Conservation (phyloP, 805 yeast genomes). For the Candida maltosa region DNA sequence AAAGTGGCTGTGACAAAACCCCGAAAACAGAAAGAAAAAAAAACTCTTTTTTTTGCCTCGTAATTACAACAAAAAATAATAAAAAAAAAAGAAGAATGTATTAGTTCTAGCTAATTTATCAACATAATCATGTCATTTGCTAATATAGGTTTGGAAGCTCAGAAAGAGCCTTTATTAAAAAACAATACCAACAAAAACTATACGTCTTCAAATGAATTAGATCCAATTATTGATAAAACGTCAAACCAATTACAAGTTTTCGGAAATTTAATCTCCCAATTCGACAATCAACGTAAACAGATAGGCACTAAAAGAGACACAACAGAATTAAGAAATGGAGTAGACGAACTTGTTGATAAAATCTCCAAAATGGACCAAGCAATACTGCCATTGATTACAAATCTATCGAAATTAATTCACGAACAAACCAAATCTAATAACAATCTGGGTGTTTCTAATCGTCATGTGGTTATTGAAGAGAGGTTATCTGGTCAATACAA, state of each 20-base stretch:
- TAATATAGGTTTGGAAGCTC: conserved; percentile 49
- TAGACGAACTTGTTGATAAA: conserved; percentile 33
- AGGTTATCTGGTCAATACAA: conserved; percentile 56
- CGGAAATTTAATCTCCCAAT: conserved; percentile 46
- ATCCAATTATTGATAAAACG: conserved; percentile 29
- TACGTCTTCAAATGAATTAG: conserved; percentile 24
- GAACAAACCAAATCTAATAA: conserved; percentile 25
- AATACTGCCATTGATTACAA: conserved; percentile 26
- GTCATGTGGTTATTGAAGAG: conserved; percentile 44
- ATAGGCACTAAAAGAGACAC: conserved; percentile 55
- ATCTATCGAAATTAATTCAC: conserved; percentile 23
- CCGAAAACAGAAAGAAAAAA: too few species aligned
- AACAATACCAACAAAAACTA: conserved; percentile 3
- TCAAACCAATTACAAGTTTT: conserved; percentile 43
- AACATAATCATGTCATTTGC: conserved; percentile 48
- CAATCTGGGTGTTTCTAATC: conserved; percentile 25
- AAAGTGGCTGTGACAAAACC: too few species aligned
- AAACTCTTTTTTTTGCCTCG: neutral
- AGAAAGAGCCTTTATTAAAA: conserved; percentile 17
- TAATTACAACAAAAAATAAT: neutral
- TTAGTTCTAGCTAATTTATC: neutral
- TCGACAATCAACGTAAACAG: conserved; percentile 47
- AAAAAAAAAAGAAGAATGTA: neutral
- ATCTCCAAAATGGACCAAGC: conserved; percentile 27
- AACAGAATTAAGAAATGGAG: conserved; percentile 24